Evolutionary conservation across 2,329 filamentous ascomycete genomes (phyloP).

Genomic region (Xylariales sp.): DNA sequence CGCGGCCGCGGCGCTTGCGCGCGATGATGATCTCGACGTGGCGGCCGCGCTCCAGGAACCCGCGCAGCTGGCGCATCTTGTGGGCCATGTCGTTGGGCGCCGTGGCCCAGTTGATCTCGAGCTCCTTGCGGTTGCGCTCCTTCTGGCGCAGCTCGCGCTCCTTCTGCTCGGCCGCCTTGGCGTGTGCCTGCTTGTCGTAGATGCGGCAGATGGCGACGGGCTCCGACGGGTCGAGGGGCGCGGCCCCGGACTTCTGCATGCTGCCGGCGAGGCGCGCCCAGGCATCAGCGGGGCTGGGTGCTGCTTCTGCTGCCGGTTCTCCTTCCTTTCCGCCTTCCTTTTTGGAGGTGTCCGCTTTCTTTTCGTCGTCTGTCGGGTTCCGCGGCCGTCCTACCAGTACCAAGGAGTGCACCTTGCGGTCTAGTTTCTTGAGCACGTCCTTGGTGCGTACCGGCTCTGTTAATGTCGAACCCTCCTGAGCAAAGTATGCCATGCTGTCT

Average conservation of each 20-base stretch:
- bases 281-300: background rate
- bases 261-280: conserved; percentile 4
- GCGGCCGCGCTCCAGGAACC: conserved; percentile 70
- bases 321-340: too few relatives aligned
- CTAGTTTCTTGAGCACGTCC: conserved; percentile 13
- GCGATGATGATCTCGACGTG: conserved; percentile 71
- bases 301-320: conserved; percentile 14
- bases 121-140: conserved; percentile 57
- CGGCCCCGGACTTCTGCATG: conserved; percentile 9
- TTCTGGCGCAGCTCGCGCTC: conserved; percentile 38
- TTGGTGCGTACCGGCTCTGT: conserved; percentile 15
- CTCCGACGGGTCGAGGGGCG: conserved; percentile 31
- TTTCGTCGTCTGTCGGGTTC: too few relatives aligned
- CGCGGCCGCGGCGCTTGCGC: conserved; percentile 59
- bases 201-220: conserved; percentile 64
- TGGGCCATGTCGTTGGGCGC: conserved; percentile 69
- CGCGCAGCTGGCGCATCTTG: conserved; percentile 60
- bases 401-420: conserved; percentile 14
- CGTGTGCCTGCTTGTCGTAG: conserved; percentile 47
- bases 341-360: too few relatives aligned
- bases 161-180: conserved; percentile 31
- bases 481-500: background rate
- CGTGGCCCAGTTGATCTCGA: conserved; percentile 93
- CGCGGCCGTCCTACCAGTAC: conserved; percentile 23
- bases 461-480: conserved; percentile 6